These are phyloP conservation scores for Plasmopara viticola DNA, from an alignment of 352 stramenopile genomes.

Conservation along the genomic window DNA sequence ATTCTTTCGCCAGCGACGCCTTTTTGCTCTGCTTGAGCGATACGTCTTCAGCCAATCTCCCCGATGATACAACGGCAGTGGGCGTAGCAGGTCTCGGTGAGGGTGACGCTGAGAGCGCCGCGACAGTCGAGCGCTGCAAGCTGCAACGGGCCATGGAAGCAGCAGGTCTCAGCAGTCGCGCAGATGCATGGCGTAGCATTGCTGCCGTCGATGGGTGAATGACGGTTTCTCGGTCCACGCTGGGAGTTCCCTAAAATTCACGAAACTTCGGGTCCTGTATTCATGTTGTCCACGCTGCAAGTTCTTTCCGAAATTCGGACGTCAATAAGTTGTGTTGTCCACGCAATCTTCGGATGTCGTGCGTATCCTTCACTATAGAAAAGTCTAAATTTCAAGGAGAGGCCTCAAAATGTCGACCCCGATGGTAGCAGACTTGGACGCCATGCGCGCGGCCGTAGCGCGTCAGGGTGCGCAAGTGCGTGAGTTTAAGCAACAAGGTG, in stretches of 20 bases:
- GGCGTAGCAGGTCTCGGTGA: conserved; percentile 11
- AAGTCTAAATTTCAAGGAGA: too few species aligned
- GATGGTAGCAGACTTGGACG: conserved; percentile 82
- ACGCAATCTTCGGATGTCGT: too few species aligned
- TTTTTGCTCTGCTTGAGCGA: conserved; percentile 6
- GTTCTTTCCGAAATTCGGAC: too few species aligned
- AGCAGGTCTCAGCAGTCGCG: conserved; percentile 17
- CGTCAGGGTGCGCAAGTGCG: conserved; percentile 93
- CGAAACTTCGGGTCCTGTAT: too few species aligned
- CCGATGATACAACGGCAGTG: conserved; percentile 10
- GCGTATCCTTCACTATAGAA: too few species aligned
- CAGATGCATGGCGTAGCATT: conserved; percentile 18
- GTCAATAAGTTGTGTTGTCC: too few species aligned
- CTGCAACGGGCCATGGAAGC: conserved; percentile 1
- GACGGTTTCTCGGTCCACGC: not conserved
- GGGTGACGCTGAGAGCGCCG: conserved; percentile 15
- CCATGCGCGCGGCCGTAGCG: conserved; percentile 91
- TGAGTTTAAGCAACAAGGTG: conserved; percentile 95
- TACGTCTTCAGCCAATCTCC: conserved; percentile 6
- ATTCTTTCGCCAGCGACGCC: conserved; percentile 28
- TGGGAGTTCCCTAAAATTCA: too few species aligned
- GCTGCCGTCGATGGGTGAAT: not conserved
- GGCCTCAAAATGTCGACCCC: too few species aligned
- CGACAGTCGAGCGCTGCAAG: conserved; percentile 4
- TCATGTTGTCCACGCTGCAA: too few species aligned